A percentile compares a stretch with the other conserved stretches of the same genome.
Evolutionary conservation across 1,139 yeast species (phyloP).

Genomic region (Taphrina deformans): DNA sequence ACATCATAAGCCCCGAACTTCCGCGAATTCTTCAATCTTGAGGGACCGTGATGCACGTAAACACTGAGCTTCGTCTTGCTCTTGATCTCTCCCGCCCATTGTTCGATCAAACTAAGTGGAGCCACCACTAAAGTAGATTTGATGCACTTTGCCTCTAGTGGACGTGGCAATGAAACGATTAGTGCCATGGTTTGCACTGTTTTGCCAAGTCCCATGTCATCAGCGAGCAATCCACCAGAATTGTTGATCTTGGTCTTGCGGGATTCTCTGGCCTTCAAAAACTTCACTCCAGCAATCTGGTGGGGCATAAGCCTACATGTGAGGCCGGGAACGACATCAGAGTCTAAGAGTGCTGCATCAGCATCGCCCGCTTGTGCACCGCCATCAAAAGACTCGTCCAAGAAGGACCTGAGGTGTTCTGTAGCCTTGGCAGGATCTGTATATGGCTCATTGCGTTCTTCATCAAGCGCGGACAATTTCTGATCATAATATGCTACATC

Average conservation of each 20-base stretch:
- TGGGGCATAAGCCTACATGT: slow-evolving; percentile 61
- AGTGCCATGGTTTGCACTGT: slow-evolving; percentile 79
- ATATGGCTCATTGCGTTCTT: background rate
- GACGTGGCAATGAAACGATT: slow-evolving; percentile 48
- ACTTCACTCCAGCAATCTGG: slow-evolving; percentile 55
- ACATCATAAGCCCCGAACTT: slow-evolving; percentile 56
- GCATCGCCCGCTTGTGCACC: slow-evolving; percentile 53
- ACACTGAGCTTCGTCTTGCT: slow-evolving; percentile 45
- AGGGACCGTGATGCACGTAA: slow-evolving; percentile 35
- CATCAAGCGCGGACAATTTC: slow-evolving; percentile 6
- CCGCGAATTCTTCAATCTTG: slow-evolving; percentile 17
- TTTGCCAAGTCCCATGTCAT: slow-evolving; percentile 95
- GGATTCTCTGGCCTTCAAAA: slow-evolving; percentile 61
- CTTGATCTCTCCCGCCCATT: slow-evolving; percentile 68
- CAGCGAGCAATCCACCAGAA: slow-evolving; percentile 92
- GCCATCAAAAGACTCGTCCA: slow-evolving; percentile 57
- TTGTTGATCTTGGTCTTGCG: slow-evolving; percentile 48
- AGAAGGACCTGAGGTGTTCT: slow-evolving; percentile 73
- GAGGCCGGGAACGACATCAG: slow-evolving; percentile 48
- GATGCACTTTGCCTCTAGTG: slow-evolving; percentile 16
- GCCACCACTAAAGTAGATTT: slow-evolving; percentile 68
- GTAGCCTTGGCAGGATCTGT: slow-evolving; percentile 41
- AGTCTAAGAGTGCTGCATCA: slow-evolving; percentile 49
- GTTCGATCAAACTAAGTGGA: slow-evolving; percentile 69
- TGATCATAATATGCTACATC: background rate